Evolutionary conservation across 2,329 filamentous ascomycete genomes (phyloP).

Genomic region (Microcyclosporella mali): DNA sequence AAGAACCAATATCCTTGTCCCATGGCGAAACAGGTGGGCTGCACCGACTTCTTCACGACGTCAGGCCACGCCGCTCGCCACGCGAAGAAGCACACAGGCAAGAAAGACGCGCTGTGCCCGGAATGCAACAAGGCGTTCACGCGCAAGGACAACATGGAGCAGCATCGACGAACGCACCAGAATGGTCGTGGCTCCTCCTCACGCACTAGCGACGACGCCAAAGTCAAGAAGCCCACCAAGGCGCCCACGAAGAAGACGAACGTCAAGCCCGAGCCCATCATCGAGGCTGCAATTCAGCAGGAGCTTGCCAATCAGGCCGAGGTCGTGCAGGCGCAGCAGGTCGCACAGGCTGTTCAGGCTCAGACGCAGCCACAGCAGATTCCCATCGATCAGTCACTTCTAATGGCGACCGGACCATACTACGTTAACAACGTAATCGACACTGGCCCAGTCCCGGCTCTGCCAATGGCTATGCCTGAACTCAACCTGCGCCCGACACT

Average conservation of each 20-base stretch:
- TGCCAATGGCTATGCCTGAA: constrained; percentile 32
- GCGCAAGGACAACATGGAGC: constrained; percentile 81
- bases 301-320: constrained; percentile 28
- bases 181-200: constrained; percentile 40
- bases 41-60: constrained; percentile 75
- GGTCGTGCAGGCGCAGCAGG: constrained; percentile 10
- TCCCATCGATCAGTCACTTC: constrained; percentile 22
- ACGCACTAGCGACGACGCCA: constrained; percentile 39
- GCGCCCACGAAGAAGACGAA: constrained; percentile 25
- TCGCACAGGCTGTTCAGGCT: constrained; percentile 14
- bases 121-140: constrained; percentile 77
- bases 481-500: constrained; percentile 27
- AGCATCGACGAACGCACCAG: constrained; percentile 71
- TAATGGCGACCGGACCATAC: constrained; percentile 30
- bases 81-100: constrained; percentile 76
- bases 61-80: constrained; percentile 80
- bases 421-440: constrained; percentile 28
- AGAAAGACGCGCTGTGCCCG: constrained; percentile 65
- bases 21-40: constrained; percentile 63
- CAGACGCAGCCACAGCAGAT: constrained; percentile 15
- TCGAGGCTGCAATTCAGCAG: constrained; percentile 32
- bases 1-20: constrained; percentile 70
- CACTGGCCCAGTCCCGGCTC: constrained; percentile 29
- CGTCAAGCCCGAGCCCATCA: constrained; percentile 24
- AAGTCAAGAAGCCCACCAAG: constrained; percentile 41